Percentiles rank a stretch among this genome's conserved stretches.
phyloP scores from a whole-genome alignment of 257 asterid genomes.

The Lavandula angustifolia region DNA sequence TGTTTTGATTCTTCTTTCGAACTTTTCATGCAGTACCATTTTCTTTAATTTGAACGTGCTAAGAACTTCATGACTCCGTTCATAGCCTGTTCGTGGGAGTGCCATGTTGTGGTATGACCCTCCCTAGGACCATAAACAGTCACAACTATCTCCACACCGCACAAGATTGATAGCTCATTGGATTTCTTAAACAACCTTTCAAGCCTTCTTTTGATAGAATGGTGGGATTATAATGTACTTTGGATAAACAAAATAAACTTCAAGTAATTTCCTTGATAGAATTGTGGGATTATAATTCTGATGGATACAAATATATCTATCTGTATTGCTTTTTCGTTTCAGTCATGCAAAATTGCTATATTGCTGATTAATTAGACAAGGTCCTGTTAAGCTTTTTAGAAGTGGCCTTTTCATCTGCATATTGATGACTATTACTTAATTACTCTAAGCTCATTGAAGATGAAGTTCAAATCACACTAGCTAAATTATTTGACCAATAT shows the following conservation, averaged over 20 bases:
- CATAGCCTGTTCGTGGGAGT: constrained; percentile 32
- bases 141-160: constrained; percentile 38
- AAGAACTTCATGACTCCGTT: constrained; percentile 31
- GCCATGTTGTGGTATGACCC: constrained; percentile 36
- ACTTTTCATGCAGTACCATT: constrained; percentile 40
- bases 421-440: neutral
- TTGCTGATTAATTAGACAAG: too few relatives aligned
- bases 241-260: neutral
- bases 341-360: too few relatives aligned
- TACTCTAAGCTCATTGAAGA: neutral
- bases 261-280: neutral
- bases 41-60: constrained; percentile 32
- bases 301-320: neutral
- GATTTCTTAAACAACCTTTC: constrained; percentile 43
- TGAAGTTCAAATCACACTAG: neutral
- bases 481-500: neutral
- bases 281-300: constrained; percentile 7
- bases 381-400: neutral
- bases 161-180: constrained; percentile 39
- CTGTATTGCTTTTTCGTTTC: neutral
- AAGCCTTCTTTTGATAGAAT: constrained; percentile 32
- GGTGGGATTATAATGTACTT: neutral
- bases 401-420: too few relatives aligned
- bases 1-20: constrained; percentile 31
- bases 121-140: constrained; percentile 28